Evolutionary conservation across 345 rosid genomes (phyloP).

Genomic region (Toxicodendron radicans): DNA sequence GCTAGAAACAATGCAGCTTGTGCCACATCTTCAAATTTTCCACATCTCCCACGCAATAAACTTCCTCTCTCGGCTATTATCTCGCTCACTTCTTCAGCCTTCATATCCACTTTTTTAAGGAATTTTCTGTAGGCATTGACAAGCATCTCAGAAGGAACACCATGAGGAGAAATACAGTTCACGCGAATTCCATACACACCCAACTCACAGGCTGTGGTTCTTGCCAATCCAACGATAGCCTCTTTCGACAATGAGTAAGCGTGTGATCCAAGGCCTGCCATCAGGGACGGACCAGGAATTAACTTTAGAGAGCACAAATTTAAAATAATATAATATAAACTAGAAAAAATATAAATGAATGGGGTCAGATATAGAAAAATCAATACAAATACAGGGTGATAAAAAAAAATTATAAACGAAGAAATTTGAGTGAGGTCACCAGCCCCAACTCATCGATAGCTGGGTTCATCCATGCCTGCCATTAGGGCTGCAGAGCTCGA

Average conservation of each 20-base stretch:
- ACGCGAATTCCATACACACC: slow-evolving; percentile 72
- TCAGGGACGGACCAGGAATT: slow-evolving; percentile 29
- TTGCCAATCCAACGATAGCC: slow-evolving; percentile 58
- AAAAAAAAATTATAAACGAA: no score
- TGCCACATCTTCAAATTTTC: slow-evolving; percentile 64
- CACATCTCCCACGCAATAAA: slow-evolving; percentile 54
- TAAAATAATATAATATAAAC: no score
- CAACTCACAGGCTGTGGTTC: slow-evolving; percentile 69
- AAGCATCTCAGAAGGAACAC: slow-evolving; percentile 85
- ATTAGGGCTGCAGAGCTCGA: slow-evolving; percentile 75
- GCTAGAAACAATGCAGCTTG: slow-evolving; percentile 72
- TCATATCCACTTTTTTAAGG: slow-evolving; percentile 44
- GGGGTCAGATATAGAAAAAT: no score
- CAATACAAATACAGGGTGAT: no score
- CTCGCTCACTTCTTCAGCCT: slow-evolving; percentile 45
- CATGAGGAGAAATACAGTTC: slow-evolving; percentile 86
- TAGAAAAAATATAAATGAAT: no score
- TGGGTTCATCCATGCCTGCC: slow-evolving; percentile 56
- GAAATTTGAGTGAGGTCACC: no score
- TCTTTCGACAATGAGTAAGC: slow-evolving; percentile 68
- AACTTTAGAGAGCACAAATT: no score
- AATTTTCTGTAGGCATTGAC: slow-evolving; percentile 45
- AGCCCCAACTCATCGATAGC: no score
- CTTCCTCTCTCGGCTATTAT: slow-evolving; percentile 63
- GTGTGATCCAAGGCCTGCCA: slow-evolving; percentile 85